Evolutionary conservation across 371 early-diverging fungal genomes (phyloP), one percentile per base, ranked within the genome.

Genomic region (Sporodiniella umbellata): DNA sequence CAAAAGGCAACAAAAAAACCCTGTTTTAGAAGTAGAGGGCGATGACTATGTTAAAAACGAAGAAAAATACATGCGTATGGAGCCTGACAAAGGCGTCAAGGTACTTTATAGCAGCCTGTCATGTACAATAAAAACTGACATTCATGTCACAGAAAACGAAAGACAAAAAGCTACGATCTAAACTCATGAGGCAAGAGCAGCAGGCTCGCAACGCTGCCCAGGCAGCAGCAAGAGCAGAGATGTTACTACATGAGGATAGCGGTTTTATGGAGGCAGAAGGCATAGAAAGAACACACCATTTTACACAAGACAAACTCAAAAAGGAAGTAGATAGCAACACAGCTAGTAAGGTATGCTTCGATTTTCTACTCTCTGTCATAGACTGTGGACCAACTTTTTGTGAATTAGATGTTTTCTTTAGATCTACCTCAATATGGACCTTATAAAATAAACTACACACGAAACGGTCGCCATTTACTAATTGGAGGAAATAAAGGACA

Each of bases 401-500:
- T 45, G 28, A n/a, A 12, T 8, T 65, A 85, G 85, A 86, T 86
- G 51, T 94, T 92, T 60, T 79, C 87, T 40, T 79, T 99, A 48
- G 73, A 86, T 37, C 71, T 99, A 46, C 80, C 87, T 15, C 79
- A 86, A 21, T 87, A 90, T 71, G 98, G 97, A 4, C 96, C 97
- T 11, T 96, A 95, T 62, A 43, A 75, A 12, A 43, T 92, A 40
- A 87, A 94, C 65, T 98, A 98, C 75, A 92, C 98, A 26, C 80
- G 86, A 15, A 94, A 95, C 71, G 99, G 99, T 56, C 80, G 84
- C 43, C 77, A 88, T 59, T 58, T 97, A 58, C 72, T 97, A 45
- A 79, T 98, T 30, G 95, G 89, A 45, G 98, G 94, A 8, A 75
- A 83, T 24, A 92, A 89, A 58, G 99, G 98, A 23, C 98, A 94